A percentile compares a stretch with the other conserved stretches of the same genome.
Evolutionary conservation across 306 rosid genomes (phyloP).

Genomic region (Ziziphus jujuba): DNA sequence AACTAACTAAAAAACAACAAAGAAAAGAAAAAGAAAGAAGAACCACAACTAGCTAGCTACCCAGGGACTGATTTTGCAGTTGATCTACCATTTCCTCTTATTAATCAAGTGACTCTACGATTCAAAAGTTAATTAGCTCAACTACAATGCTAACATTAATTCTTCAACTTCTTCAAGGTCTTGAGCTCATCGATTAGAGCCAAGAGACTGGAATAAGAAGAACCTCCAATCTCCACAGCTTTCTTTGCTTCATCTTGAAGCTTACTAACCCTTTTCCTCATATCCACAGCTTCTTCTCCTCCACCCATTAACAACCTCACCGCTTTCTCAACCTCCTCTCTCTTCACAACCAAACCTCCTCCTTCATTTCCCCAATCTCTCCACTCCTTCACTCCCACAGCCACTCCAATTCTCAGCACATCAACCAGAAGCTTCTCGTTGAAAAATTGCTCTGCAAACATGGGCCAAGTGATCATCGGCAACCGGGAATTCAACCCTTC

Average conservation of each 20-base stretch:
- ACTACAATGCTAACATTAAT: too few relatives aligned
- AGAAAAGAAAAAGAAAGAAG: too few relatives aligned
- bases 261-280: constrained; percentile 37
- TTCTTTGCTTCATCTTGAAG: constrained; percentile 37
- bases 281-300: constrained; percentile 32
- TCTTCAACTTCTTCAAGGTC: background rate
- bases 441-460: constrained; percentile 55
- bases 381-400: constrained; percentile 59
- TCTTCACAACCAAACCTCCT: constrained; percentile 25
- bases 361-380: constrained; percentile 8
- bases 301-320: constrained; percentile 48
- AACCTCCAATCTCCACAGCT: constrained; percentile 50
- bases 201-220: constrained; percentile 29
- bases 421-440: constrained; percentile 51
- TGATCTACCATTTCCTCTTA: too few relatives aligned
- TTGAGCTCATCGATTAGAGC: constrained; percentile 37
- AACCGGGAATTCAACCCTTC: constrained; percentile 50
- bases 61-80: too few relatives aligned
- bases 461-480: constrained; percentile 66
- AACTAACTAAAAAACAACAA: too few relatives aligned
- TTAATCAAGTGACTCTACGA: too few relatives aligned
- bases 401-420: constrained; percentile 33
- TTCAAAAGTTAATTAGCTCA: too few relatives aligned
- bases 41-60: too few relatives aligned
- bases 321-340: constrained; percentile 42